These are phyloP conservation scores for Pyricularia grisea DNA, from an alignment of 2,329 filamentous ascomycete species.

Conservation along the genomic window DNA sequence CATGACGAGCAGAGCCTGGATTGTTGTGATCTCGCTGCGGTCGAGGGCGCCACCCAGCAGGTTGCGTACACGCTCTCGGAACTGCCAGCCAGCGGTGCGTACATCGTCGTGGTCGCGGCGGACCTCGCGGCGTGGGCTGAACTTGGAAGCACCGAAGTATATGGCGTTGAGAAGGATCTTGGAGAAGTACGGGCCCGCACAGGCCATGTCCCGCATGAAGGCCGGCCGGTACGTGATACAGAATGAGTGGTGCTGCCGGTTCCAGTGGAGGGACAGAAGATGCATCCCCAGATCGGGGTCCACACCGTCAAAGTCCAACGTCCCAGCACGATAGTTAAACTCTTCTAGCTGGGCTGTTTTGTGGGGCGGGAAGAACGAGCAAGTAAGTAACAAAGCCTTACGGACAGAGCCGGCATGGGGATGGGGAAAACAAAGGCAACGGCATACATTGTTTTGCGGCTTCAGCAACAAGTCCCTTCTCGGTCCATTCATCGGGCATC, in stretches of 20 bases:
- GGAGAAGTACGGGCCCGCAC: constrained; percentile 45
- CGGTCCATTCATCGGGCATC: constrained; percentile 28
- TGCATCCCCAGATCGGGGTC: constrained; percentile 41
- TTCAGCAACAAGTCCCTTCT: constrained; percentile 35
- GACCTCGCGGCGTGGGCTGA: constrained; percentile 29
- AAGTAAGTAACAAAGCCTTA: not conserved
- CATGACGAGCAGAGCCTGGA: constrained; percentile 43
- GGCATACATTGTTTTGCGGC: constrained; percentile 30
- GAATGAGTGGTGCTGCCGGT: constrained; percentile 39
- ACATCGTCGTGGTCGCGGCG: constrained; percentile 33
- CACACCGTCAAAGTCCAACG: constrained; percentile 46
- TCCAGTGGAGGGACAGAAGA: constrained; percentile 41
- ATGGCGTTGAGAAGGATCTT: constrained; percentile 17
- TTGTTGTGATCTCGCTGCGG: constrained; percentile 40
- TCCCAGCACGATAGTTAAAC: constrained; percentile 31
- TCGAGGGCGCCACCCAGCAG: constrained; percentile 36
- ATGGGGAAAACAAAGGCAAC: not conserved
- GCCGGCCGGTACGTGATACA: constrained; percentile 40
- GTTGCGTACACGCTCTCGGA: constrained; percentile 33
- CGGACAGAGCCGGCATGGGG: not conserved
- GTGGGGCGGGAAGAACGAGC: not conserved
- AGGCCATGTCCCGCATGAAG: constrained; percentile 44
- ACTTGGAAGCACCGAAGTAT: constrained; percentile 22
- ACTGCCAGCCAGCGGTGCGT: constrained; percentile 37
- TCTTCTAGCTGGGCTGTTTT: constrained; percentile 34